Evolutionary conservation across 2,329 filamentous ascomycete species (phyloP).

Genomic region (Stachybotrys echinatus): DNA sequence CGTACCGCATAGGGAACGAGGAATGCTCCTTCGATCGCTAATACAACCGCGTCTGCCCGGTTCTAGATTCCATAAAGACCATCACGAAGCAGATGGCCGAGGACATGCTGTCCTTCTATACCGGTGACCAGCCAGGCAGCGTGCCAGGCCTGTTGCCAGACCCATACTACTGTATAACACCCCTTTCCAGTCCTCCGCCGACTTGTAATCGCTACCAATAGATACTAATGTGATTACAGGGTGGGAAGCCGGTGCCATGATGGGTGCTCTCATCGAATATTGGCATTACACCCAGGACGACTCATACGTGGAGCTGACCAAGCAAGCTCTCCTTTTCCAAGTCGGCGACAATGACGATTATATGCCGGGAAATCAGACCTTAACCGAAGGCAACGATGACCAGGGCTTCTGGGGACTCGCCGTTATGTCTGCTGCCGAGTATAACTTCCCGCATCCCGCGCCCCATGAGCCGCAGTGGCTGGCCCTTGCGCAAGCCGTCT

Average conservation of each 20-base stretch:
- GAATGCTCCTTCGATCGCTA: no score
- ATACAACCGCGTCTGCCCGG: no score
- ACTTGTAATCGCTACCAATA: not conserved
- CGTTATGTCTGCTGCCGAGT: slow-evolving; percentile 66
- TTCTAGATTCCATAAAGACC: slow-evolving; percentile 45
- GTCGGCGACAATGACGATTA: slow-evolving; percentile 68
- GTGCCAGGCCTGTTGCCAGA: slow-evolving; percentile 46
- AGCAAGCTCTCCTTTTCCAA: slow-evolving; percentile 68
- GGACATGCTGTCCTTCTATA: slow-evolving; percentile 39
- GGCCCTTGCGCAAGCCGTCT: slow-evolving; percentile 70
- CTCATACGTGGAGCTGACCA: slow-evolving; percentile 63
- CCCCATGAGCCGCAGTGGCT: slow-evolving; percentile 59
- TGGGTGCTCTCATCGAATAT: slow-evolving; percentile 70
- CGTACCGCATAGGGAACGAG: slow-evolving; percentile 2
- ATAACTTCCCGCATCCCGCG: slow-evolving; percentile 56
- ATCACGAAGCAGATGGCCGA: slow-evolving; percentile 45
- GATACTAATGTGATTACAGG: slow-evolving; percentile 27
- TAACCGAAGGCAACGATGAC: slow-evolving; percentile 68
- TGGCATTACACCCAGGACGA: slow-evolving; percentile 77
- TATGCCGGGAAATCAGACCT: slow-evolving; percentile 69
- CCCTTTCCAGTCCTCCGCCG: not conserved
- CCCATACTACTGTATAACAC: slow-evolving; percentile 48
- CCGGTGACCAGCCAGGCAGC: slow-evolving; percentile 43
- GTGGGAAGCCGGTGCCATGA: slow-evolving; percentile 73
- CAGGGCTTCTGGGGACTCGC: slow-evolving; percentile 71